Base-by-base conservation (phyloP, 345 rosid species). In the Gossypium longicalyx region DNA sequence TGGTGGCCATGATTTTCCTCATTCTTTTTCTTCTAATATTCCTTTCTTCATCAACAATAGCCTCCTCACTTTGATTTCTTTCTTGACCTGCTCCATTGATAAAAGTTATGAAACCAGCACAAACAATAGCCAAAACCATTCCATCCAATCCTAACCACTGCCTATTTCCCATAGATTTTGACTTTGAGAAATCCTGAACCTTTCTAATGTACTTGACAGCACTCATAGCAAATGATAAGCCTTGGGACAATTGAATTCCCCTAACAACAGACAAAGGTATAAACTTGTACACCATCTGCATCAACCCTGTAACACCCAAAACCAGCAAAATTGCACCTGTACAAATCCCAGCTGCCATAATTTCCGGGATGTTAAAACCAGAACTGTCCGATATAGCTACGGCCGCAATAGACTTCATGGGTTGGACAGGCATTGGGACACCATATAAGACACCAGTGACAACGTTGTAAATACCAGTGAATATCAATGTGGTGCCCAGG, bases 401-500 rank as follows among this genome's bases (percentile, higher is more conserved):
- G 0, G 95, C 97, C 0, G 98, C 93, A 0, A 93, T 91, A 0
- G 95, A 84, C 70, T 93, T 93, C 98, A 93, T 90, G 47, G 98
- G 98, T 70, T 93, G 97, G 12, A 93, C 98, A 8, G 97, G 95
- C 97, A 93, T 93, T 2, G 95, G 97, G 17, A 91, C 97, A 0
- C 95, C 97, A 48, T 91, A 91, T 17, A 89, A 43, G 51, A 87
- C 92, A 25, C 97, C 95, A 0, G 97, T 91, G 74, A 91, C 72
- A 3, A 85, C 67, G 88, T 93, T 93, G 85, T 91, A 91, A 10
- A 86, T 13, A 1, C 95, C 95, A 0, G 90, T 91, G 88, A 91
- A 90, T 59, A 93, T 87, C 29, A 93, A 56, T 0, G 98, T 91
- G 4, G 95, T 90, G 61, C 98, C 97, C 5, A 93, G 74, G 76